Conservation (phyloP, 176 grass and related monocot species). For the Puya raimondii region DNA sequence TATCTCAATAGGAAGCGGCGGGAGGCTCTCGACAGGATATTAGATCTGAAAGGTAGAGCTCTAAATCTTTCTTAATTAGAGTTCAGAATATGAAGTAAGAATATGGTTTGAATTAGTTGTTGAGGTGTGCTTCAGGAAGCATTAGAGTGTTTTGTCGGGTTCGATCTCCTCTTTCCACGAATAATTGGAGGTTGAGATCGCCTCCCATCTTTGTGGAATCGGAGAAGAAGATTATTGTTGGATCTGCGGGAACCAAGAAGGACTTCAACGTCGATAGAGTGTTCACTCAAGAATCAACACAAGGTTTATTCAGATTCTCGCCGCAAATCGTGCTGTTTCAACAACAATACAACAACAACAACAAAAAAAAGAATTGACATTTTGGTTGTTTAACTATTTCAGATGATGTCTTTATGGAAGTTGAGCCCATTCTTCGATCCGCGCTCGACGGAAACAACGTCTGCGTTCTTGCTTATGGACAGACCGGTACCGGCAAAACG, state of each 20-base stretch:
- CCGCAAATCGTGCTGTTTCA: too few relatives aligned
- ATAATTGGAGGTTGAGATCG: conserved; percentile 26
- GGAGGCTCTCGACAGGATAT: conserved; percentile 10
- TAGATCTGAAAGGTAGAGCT: conserved; percentile 24
- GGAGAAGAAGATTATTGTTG: conserved; percentile 66
- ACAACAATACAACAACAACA: too few relatives aligned
- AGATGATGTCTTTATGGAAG: conserved; percentile 68
- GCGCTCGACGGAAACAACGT: conserved; percentile 79
- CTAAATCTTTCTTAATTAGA: neutral
- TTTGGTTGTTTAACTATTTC: conserved; percentile 14
- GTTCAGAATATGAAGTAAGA: conserved; percentile 1
- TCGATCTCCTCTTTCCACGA: conserved; percentile 20
- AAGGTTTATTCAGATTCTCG: conserved; percentile 32
- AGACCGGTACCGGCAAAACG: conserved; percentile 77
- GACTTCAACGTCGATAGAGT: conserved; percentile 62
- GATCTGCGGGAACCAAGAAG: conserved; percentile 51
- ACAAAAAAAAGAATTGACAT: too few relatives aligned
- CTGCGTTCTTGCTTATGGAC: conserved; percentile 68
- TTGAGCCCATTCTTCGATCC: conserved; percentile 70
- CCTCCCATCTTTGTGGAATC: conserved; percentile 24
- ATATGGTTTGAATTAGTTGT: conserved; percentile 15
- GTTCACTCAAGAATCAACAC: conserved; percentile 60
- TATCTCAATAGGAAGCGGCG: conserved; percentile 7
- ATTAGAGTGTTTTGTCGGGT: conserved; percentile 91
- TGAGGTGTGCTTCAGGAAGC: conserved; percentile 57